These are phyloP conservation scores for Puccinia polysora DNA, from an alignment of 1,284 basidiomycete genomes.

Conservation along the genomic window DNA sequence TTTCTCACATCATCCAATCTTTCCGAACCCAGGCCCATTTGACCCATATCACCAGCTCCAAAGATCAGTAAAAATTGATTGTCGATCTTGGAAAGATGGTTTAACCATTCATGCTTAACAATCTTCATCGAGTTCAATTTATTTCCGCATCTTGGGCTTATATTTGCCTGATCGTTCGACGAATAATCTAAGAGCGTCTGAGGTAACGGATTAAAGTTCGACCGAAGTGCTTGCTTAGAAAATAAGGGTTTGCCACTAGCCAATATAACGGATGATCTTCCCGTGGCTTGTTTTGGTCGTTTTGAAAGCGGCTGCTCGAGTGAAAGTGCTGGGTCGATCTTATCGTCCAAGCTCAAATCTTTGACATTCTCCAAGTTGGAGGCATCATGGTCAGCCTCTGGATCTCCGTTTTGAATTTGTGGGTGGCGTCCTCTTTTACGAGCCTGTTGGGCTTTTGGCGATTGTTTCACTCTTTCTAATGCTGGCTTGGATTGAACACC, in stretches of 20 bases:
- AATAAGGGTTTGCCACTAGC: conserved; percentile 31
- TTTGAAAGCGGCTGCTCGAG: too few relatives aligned
- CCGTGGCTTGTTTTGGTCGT: too few relatives aligned
- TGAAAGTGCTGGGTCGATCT: too few relatives aligned
- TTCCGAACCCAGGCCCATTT: conserved; percentile 32
- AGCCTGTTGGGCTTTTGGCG: too few relatives aligned
- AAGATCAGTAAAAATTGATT: conserved; percentile 18
- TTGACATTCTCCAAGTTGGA: too few relatives aligned
- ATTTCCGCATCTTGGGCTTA: conserved; percentile 33
- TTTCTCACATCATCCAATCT: conserved; percentile 34
- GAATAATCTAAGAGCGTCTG: conserved; percentile 3
- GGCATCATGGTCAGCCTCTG: too few relatives aligned
- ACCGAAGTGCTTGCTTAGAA: conserved; percentile 32
- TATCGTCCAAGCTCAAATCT: too few relatives aligned
- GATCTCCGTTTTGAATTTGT: too few relatives aligned
- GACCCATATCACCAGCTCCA: conserved; percentile 40
- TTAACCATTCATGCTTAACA: conserved; percentile 13
- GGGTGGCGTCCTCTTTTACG: too few relatives aligned
- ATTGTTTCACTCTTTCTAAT: too few relatives aligned
- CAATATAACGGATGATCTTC: too few relatives aligned
- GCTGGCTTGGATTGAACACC: too few relatives aligned
- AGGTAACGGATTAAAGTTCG: conserved; percentile 37
- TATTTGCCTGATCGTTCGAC: neutral
- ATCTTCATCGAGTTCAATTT: conserved; percentile 24
- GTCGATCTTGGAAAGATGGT: neutral